Conservation (phyloP, 441 rosid species). For the Mallotus repandus region DNA sequence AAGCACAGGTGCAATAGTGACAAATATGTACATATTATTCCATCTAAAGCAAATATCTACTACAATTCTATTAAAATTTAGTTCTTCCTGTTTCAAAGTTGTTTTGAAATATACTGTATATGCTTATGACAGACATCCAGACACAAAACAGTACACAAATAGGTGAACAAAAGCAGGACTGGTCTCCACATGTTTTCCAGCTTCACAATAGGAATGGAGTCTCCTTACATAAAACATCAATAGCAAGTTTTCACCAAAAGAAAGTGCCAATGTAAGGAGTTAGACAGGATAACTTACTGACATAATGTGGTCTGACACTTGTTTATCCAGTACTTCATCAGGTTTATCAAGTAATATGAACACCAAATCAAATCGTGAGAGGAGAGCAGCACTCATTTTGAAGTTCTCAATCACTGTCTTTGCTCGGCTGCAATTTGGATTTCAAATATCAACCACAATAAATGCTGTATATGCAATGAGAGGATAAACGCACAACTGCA, state of each 20-base stretch:
- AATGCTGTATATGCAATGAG: constrained; percentile 6
- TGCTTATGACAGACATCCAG: neutral
- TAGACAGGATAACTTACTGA: constrained; percentile 62
- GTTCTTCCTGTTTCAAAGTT: neutral
- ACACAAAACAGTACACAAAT: neutral
- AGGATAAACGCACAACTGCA: constrained; percentile 4
- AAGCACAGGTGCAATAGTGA: too few relatives aligned
- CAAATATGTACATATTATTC: neutral
- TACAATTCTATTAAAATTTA: neutral
- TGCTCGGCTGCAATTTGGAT: constrained; percentile 83
- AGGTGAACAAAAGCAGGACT: neutral
- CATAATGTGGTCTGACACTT: constrained; percentile 95
- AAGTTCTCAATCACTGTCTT: constrained; percentile 97
- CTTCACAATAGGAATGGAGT: neutral
- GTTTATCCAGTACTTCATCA: constrained; percentile 90
- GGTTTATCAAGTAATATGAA: constrained; percentile 98
- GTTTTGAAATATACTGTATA: neutral
- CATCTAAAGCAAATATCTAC: neutral
- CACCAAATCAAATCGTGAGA: constrained; percentile 95
- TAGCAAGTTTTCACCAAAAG: constrained; percentile 10
- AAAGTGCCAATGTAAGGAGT: constrained; percentile 22
- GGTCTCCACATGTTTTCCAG: neutral
- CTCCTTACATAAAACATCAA: neutral
- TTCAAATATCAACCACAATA: constrained; percentile 24
- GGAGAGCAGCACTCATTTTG: constrained; percentile 96